Evolutionary conservation across 2,329 filamentous ascomycete species (phyloP), one percentile per base, ranked within the genome.

Genomic region (Xylariaceae sp.): DNA sequence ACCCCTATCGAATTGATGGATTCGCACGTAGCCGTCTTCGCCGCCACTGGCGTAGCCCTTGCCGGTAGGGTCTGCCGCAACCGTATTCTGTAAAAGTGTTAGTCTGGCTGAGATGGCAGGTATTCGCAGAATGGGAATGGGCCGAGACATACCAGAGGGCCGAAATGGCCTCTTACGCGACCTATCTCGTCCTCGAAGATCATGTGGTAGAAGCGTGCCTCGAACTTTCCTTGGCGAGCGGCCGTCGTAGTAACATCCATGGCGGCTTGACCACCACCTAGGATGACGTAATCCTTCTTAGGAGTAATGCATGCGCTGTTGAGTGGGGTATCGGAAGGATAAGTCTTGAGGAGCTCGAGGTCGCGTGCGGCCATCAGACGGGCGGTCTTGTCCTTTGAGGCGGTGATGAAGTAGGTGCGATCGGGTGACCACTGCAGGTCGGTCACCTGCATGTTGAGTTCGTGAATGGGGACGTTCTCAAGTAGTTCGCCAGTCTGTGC

Each of bases 151-250:
- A 67, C 63, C 58, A 95, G 72, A 47, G 84, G 92, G 58, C 92
- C 92, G 65, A 98, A 98, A 65, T 98, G 92, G 44, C 92, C 92
- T 58, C 88, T 78, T 46, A 98, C 92, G 71, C 92, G 83, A 50
- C 92, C 92, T 55, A 96, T 90, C 71, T 98, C 92, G 64, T 98
- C 90, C 66, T 94, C 88, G 61, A 98, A 96, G 61, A 98, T 83
- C 76, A 94, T 96, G 80, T 98, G 92, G 75, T 95, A 98, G 75
- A 98, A 98, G 47, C 92, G 81, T 28, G 92, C 92, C 67, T 98
- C 92, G 71, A 98, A 98, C 69, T 96, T 96, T 67, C 92, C 92
- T 72, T 98, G 92, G 48, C 92, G 79, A 31, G 88, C 81, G 21
- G 83, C 83, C 32, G 92, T 96, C 35, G 86, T 93, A 38, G 92